Base-by-base conservation (phyloP, 129 eudicot species). In the Ambrosia trifida region DNA sequence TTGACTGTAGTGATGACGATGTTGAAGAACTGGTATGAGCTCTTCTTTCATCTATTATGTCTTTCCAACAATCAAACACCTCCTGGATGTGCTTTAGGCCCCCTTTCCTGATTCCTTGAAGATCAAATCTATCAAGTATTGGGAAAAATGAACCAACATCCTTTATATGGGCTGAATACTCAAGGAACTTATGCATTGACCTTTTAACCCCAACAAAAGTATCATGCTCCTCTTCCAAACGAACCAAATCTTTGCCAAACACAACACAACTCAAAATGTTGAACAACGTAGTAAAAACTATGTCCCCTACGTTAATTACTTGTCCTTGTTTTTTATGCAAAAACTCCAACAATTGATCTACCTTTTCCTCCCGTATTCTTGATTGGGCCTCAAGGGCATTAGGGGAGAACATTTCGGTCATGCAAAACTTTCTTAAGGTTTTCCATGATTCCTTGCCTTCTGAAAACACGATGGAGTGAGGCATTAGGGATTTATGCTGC, bases 371-470 rank as follows among this genome's bases (percentile, higher is more conserved):
- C 5, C 69, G 51, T 35, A 72, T 5, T 18, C 24, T 30, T 4
- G 73, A 68, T 43, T 78, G 78, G 20, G 78, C 49, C 7, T 78
- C 73, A 3, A 78, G 12, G 12, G 82, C 82, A 18, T 57, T 31
- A 32, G 51, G 30, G 1, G 73, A 71, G 61, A 78, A 78, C 20
- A 78, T 44, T 51, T 78, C 72, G 13, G n/a, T 11, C 52, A 24
- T 24, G 28, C 28, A 24, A 24, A 24, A 24, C 1, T 24, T 24
- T 24, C 28, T 24, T 24, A 24, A 24, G 28, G 28, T 24, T 24
- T 24, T 24, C 28, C 28, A 24, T 24, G 28, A 24, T 24, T 24
- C 28, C 0, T 24, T 24, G 28, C 28, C 0, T 24, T 24, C 28
- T 1, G 28, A 24, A 24, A 24, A 24, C 28, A 24, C 28, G 1